These are phyloP conservation scores for Calycina herbarum DNA, from an alignment of 2,329 filamentous ascomycete genomes.

Conservation along the genomic window DNA sequence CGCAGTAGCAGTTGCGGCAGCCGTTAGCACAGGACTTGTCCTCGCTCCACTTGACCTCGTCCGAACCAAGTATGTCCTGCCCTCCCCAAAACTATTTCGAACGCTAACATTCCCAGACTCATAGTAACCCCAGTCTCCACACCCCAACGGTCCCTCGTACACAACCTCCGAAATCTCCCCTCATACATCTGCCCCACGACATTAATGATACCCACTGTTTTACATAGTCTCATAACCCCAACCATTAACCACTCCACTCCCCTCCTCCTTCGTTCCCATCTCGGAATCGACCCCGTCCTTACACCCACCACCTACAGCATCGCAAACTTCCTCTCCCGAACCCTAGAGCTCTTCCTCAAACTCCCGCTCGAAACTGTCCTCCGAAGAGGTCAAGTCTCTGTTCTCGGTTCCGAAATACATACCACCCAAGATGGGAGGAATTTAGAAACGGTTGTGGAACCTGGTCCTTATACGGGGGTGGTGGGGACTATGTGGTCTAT, in stretches of 20 bases:
- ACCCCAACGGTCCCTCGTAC: conserved; percentile 73
- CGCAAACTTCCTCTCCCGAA: conserved; percentile 77
- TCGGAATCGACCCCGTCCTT: conserved; percentile 77
- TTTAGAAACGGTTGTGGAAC: conserved; percentile 74
- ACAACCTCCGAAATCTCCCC: conserved; percentile 72
- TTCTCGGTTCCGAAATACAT: conserved; percentile 46
- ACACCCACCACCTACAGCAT: conserved; percentile 82
- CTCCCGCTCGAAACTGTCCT: conserved; percentile 91
- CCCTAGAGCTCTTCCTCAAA: conserved; percentile 78
- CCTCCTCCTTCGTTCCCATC: conserved; percentile 79
- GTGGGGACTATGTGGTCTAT: conserved; percentile 91
- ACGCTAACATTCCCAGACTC: conserved; percentile 52
- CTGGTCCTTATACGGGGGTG: conserved; percentile 81
- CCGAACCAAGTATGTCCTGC: conserved; percentile 61
- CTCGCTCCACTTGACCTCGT: conserved; percentile 88
- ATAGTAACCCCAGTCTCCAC: conserved; percentile 80
- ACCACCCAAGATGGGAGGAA: conserved; percentile 29
- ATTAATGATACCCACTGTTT: conserved; percentile 78
- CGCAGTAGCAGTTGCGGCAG: conserved; percentile 65
- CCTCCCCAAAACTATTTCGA: neutral
- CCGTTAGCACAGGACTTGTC: conserved; percentile 72
- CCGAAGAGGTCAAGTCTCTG: conserved; percentile 79
- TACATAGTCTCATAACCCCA: conserved; percentile 83
- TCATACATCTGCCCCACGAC: conserved; percentile 70
- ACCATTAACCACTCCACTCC: conserved; percentile 81